Evolutionary conservation across 2,329 filamentous ascomycete genomes (phyloP).

Genomic region (Cercospora brassicicola): DNA sequence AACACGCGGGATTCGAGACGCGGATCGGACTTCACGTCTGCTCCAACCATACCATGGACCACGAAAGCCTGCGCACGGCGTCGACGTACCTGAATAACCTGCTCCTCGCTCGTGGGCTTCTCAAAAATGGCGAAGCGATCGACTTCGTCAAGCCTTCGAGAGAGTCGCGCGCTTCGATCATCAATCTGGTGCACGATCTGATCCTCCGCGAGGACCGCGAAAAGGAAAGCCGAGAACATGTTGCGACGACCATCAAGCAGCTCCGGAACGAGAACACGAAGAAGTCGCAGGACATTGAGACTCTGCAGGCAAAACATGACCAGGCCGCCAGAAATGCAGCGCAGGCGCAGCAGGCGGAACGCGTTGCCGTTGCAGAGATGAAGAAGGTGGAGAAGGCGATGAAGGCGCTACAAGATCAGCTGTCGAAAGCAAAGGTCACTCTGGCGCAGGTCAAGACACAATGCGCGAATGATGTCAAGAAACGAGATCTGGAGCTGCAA

Average conservation of each 20-base stretch:
- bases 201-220: conserved; percentile 91
- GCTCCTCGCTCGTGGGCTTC: conserved; percentile 61
- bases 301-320: conserved; percentile 31
- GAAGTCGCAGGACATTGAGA: conserved; percentile 49
- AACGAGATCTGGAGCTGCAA: conserved; percentile 85
- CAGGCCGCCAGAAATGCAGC: conserved; percentile 67
- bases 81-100: conserved; percentile 66
- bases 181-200: conserved; percentile 90
- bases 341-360: conserved; percentile 72
- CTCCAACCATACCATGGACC: conserved; percentile 42
- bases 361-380: conserved; percentile 78
- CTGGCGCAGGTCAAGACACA: conserved; percentile 81
- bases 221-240: conserved; percentile 79
- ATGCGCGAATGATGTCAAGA: conserved; percentile 86
- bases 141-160: conserved; percentile 72
- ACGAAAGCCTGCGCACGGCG: conserved; percentile 59
- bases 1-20: background rate
- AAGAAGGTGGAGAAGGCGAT: conserved; percentile 75
- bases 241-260: conserved; percentile 74
- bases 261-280: conserved; percentile 74
- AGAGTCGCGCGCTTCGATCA: conserved; percentile 78
- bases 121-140: conserved; percentile 68
- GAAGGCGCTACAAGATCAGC: conserved; percentile 75
- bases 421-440: conserved; percentile 72
- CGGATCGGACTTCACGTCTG: background rate